These are phyloP conservation scores for Penicillium rolfsii DNA, from an alignment of 2,329 filamentous ascomycete species.

Conservation along the genomic window DNA sequence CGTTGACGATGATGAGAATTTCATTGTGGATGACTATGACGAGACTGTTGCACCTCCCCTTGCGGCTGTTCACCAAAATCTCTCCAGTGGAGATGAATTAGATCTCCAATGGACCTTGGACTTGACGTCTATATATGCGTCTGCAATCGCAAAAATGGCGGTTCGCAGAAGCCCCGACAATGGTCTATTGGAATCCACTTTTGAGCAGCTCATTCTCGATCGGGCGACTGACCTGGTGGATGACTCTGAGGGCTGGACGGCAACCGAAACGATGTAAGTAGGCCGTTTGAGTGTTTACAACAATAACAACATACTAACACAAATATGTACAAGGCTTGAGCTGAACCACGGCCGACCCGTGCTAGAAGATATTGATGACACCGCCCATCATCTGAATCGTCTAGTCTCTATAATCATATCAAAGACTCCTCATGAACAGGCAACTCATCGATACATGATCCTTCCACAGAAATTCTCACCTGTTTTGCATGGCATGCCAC, in stretches of 20 bases:
- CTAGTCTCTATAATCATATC: slow-evolving; percentile 28
- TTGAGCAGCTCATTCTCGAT: slow-evolving; percentile 31
- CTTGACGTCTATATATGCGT: slow-evolving; percentile 34
- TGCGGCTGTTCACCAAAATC: slow-evolving; percentile 14
- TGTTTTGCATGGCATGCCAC: slow-evolving; percentile 17
- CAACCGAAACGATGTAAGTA: slow-evolving; percentile 38
- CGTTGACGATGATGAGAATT: slow-evolving; percentile 30
- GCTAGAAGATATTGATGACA: slow-evolving; percentile 44
- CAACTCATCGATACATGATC: slow-evolving; percentile 22
- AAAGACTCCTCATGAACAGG: slow-evolving; percentile 7
- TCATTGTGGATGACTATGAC: slow-evolving; percentile 46
- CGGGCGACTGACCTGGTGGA: slow-evolving; percentile 21
- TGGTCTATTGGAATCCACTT: slow-evolving; percentile 8
- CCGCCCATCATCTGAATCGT: slow-evolving; percentile 33
- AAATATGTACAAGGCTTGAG: slow-evolving; percentile 38
- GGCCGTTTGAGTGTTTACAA: too few relatives aligned
- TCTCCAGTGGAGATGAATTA: slow-evolving; percentile 15
- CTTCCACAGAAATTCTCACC: slow-evolving; percentile 27
- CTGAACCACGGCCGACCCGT: slow-evolving; percentile 30
- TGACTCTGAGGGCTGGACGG: slow-evolving; percentile 10
- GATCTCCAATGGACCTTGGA: slow-evolving; percentile 37
- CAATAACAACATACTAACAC: background rate
- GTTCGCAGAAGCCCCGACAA: slow-evolving; percentile 1
- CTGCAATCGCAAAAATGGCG: slow-evolving; percentile 25
- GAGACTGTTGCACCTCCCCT: slow-evolving; percentile 28